These are phyloP conservation scores for Agroathelia rolfsii DNA, from an alignment of 1,284 basidiomycete species.

Conservation along the genomic window DNA sequence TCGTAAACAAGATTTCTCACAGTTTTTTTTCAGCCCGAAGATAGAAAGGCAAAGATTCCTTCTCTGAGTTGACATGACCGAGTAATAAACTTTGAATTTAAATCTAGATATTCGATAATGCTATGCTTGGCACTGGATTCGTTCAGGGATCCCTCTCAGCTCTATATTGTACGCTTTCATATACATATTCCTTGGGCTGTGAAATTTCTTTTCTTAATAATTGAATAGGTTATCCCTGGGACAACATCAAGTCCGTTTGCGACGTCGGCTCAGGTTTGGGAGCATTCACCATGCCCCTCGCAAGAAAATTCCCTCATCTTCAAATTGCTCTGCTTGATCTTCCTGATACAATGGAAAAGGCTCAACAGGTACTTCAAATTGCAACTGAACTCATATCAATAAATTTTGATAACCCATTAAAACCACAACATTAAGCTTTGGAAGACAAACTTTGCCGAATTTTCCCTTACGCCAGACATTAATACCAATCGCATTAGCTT, in stretches of 20 bases:
- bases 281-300: constrained; percentile 18
- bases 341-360: constrained; percentile 15
- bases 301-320: constrained; percentile 16
- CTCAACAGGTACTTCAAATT: constrained; percentile 14
- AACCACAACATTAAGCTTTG: not conserved
- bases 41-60: no score
- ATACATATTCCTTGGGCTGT: not conserved
- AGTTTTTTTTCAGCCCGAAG: not conserved
- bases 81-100: not conserved
- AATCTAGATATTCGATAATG: constrained; percentile 14
- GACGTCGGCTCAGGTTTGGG: constrained; percentile 26
- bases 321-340: constrained; percentile 22
- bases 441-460: not conserved
- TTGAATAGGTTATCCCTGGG: constrained; percentile 18
- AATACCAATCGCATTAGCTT: not conserved
- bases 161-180: constrained; percentile 16
- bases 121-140: constrained; percentile 16
- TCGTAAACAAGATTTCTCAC: constrained; percentile 2
- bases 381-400: not conserved
- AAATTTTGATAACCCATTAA: not conserved
- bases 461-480: not conserved
- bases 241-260: constrained; percentile 17
- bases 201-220: not conserved
- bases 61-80: not conserved
- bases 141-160: constrained; percentile 20